Base-by-base conservation (phyloP, 2,329 filamentous ascomycete species). In the Aspergillus texensis region DNA sequence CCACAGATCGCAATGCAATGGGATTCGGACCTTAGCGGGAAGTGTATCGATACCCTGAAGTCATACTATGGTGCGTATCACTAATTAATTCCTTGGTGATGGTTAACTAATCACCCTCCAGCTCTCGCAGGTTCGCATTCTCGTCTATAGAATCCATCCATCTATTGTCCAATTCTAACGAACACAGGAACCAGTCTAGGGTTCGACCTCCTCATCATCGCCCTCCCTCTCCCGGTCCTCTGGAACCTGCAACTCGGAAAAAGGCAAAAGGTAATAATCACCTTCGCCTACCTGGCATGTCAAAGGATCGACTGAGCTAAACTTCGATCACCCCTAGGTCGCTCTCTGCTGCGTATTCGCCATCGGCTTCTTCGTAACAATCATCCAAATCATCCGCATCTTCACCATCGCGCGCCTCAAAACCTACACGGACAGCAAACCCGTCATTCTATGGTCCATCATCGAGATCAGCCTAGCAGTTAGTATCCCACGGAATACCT, bases 351-450 rank as follows among this genome's bases (percentile, higher is more conserved):
- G 72, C 6, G 73, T 84, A 32, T 85, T 85, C 68, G 75, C 77
- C 3, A 75, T 86, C 28, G 84, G 83, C n/a, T 72, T 82, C 58
- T 85, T 85, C 72, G 79, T 85, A 50, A 83, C 81, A 6, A 65
- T 82, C 54, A 82, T 85, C 61, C 83, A 85, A 67, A 79, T 83
- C 61, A 77, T 85, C 63, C 83, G 83, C 16, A 82, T 85, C 62
- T 78, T 81, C 61, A 83, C 80, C n/a, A 80, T 85, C 64, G 75
- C 75, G 43, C 77, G 74, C 16, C 77, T 84, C 3, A 66, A 70
- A 36, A 81, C 80, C 68, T 82, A 81, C 62, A 78, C 81, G 39
- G 81, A 85, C 70, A 82, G 78, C 2, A 74, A 79, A 6, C 63
- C 70, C 1, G 70, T 80, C 26, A 78, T 83, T 57, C 74, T 79